Base-by-base conservation (phyloP, 208 protist species). In the Trypanosoma rangeli region DNA sequence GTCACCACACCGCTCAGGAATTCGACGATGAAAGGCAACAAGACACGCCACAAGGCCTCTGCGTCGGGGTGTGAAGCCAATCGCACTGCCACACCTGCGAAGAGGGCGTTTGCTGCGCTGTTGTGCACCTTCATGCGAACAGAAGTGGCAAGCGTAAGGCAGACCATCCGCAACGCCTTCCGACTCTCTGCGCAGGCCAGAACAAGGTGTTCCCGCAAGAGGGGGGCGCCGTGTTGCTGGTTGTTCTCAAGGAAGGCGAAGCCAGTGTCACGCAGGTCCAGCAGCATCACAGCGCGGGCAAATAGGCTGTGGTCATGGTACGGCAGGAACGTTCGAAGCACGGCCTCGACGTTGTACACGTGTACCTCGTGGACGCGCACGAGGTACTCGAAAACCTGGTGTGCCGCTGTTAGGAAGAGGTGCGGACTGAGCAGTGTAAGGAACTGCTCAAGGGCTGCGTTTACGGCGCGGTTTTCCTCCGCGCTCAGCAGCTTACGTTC, bases 301-400 rank as follows among this genome's bases (percentile, higher is more conserved):
- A 95, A 95, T 33, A 95, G 64, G 54, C 85, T 90, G 77, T 95
- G 90, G 62, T 95, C 90, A 73, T 95, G 90, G 59, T 93, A 93
- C 20, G 90, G 90, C 42, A 95, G 31, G 64, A 95, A 93, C 29
- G 86, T 78, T 15, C 86, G 80, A 22, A 95, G 74, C 13, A 95
- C 85, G 3, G 84, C 73, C 1, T 44, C 49, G 12, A 87, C 84
- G 69, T 95, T 92, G 79, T 92, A 92, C 66, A 92, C 76, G 77
- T 95, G 90, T 20, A 94, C 83, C 76, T 95, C 87, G 58, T 91
- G 79, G 28, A 93, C 90, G 15, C 90, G 86, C 16, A 95, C 85
- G 35, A 95, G 70, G 56, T 87, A 95, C 75, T 95, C 87, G 55
- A 95, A 88, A 1, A 92, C 90, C 76, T 95, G 90, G 49, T 95